Evolutionary conservation across 2,329 filamentous ascomycete genomes (phyloP), one percentile per base, ranked within the genome.

Genomic region (Clarireedia sp.): DNA sequence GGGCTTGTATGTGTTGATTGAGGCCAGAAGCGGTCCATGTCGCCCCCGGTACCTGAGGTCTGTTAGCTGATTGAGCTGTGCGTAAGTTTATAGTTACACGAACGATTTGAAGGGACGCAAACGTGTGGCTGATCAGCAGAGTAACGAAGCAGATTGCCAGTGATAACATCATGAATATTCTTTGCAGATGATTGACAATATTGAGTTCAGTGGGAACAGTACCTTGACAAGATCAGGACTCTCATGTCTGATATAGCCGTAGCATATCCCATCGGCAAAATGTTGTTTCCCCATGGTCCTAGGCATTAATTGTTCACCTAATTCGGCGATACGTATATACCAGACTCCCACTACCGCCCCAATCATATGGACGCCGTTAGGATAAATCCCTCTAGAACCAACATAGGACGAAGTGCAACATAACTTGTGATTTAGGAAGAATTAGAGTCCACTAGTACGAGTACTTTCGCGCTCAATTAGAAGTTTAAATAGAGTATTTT

Each of bases 1-100:
- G 84, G 0, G 84, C 84, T 71, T 87, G 82, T 3, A 87, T 72
- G 60, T 84, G 81, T 33, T 78, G 74, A 48, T 77, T 73, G 5
- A 63, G 62, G 10, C 65, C 66, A 40, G 60, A 61, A 10, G 64
- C 59, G 1, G 66, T 68, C 45, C 62, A 61, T 16, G 66, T 67
- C 54, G 66, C 63, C 5, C 66, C 66, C 7, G 66, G 60, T 16
- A 68, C 48, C 64, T 66, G 14, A 36, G 36, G 17, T 3, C 12
- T 38, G 24, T 54, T 26, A 54, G 52, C 19, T 7, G 21, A 24
- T 8, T 24, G 44, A 17, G 29, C 19, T 26, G 26, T 8, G 10
- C 8, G 4, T 10, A 17, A 33, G 9, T 16, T 10, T 5, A 26
- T 16, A 16, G 36, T 17, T 8, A 23, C 40, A 3, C 52, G 19